phyloP scores from a whole-genome alignment of 352 stramenopile species.

The Globisporangium yorkense region DNA sequence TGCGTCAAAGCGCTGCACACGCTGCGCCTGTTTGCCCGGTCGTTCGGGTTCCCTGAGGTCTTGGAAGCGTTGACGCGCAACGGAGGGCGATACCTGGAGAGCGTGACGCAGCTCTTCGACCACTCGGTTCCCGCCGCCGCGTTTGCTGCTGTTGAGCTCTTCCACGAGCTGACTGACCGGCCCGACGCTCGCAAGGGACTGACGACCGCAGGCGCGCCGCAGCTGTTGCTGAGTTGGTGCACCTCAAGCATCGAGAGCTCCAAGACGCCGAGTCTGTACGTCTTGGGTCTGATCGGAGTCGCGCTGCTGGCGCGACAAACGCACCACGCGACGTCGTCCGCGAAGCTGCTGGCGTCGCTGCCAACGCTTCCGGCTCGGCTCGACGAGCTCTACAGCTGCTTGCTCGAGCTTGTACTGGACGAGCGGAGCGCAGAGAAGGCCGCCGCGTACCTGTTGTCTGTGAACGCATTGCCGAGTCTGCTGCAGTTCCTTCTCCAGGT shows the following conservation, averaged over 20 bases:
- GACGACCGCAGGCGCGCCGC: constrained; percentile 51
- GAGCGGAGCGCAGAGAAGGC: constrained; percentile 19
- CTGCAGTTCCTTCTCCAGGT: constrained; percentile 48
- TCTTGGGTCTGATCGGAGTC: constrained; percentile 47
- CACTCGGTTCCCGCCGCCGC: constrained; percentile 24
- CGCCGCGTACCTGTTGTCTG: constrained; percentile 35
- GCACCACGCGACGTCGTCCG: constrained; percentile 10
- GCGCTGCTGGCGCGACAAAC: constrained; percentile 44
- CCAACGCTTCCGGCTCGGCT: constrained; percentile 24
- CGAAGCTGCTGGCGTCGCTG: constrained; percentile 24
- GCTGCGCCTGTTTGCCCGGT: constrained; percentile 28
- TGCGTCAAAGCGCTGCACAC: constrained; percentile 38
- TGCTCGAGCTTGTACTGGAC: constrained; percentile 39
- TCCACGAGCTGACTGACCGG: constrained; percentile 49
- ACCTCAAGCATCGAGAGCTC: constrained; percentile 19
- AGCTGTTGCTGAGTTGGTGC: constrained; percentile 44
- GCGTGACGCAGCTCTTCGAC: constrained; percentile 38
- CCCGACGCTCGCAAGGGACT: constrained; percentile 50
- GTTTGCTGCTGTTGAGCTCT: constrained; percentile 37
- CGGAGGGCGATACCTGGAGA: constrained; percentile 43
- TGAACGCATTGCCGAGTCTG: constrained; percentile 35
- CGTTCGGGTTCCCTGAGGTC: constrained; percentile 46
- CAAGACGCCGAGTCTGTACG: constrained; percentile 21
- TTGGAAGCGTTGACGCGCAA: constrained; percentile 50
- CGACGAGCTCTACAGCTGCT: constrained; percentile 36